phyloP scores from a whole-genome alignment of 495 filamentous ascomycete genomes.

The Penicillium coffeae region DNA sequence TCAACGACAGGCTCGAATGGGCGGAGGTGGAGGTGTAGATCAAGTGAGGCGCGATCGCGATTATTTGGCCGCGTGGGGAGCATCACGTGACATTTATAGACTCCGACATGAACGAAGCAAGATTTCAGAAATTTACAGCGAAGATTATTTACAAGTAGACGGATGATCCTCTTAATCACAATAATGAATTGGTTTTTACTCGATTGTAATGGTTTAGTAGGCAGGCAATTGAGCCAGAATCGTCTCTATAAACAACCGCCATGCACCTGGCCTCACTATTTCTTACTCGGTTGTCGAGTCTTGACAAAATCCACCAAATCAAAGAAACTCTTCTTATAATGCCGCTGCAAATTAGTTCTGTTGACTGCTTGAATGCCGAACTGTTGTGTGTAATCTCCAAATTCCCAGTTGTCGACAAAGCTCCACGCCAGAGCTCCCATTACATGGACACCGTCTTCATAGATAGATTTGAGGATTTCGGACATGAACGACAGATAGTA shows the following conservation, averaged over 20 bases:
- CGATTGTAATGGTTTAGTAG: too few relatives aligned
- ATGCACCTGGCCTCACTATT: not conserved
- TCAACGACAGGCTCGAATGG: not conserved
- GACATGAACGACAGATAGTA: conserved; percentile 42
- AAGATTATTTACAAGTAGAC: too few relatives aligned
- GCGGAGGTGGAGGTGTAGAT: not conserved
- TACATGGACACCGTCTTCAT: conserved; percentile 42
- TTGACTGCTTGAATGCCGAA: conserved; percentile 45
- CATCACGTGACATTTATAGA: not conserved
- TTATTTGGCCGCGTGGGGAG: not conserved
- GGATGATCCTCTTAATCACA: too few relatives aligned
- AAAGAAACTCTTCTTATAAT: conserved; percentile 47
- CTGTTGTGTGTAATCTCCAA: conserved; percentile 35
- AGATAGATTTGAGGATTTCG: conserved; percentile 41
- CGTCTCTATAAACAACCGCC: too few relatives aligned
- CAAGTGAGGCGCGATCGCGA: not conserved
- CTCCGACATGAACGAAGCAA: too few relatives aligned
- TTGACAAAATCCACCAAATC: conserved; percentile 44
- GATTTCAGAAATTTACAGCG: too few relatives aligned
- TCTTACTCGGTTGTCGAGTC: conserved; percentile 8
- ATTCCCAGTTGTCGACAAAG: conserved; percentile 45
- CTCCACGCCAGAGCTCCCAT: conserved; percentile 46
- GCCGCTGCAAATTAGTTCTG: conserved; percentile 34
- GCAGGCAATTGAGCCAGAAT: too few relatives aligned
- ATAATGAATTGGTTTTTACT: too few relatives aligned